A percentile compares a stretch with the other conserved stretches of the same genome.
Evolutionary conservation across 2,329 filamentous ascomycete genomes (phyloP).

Genomic region (Graphilbum sp.): DNA sequence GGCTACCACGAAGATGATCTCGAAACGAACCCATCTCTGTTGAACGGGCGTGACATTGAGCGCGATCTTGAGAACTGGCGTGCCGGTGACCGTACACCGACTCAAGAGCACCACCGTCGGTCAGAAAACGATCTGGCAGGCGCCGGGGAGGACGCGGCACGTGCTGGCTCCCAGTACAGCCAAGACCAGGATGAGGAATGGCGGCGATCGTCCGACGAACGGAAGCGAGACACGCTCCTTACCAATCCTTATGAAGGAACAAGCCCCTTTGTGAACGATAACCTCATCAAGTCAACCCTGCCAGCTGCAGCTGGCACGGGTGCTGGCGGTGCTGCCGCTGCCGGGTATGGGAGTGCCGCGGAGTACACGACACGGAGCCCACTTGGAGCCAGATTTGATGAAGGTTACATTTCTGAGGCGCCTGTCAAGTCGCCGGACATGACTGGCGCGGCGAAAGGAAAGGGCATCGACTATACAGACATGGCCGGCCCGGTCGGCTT

Average conservation of each 20-base stretch:
- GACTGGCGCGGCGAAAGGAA: constrained; percentile 31
- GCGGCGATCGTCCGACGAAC: constrained; percentile 43
- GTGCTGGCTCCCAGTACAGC: constrained; percentile 31
- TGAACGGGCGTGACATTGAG: constrained; percentile 38
- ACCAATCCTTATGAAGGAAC: constrained; percentile 52
- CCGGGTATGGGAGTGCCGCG: constrained; percentile 8
- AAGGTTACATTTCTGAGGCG: constrained; percentile 77
- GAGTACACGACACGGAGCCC: constrained; percentile 39
- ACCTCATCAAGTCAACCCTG: constrained; percentile 20
- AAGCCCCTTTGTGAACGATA: constrained; percentile 41
- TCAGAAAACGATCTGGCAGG: constrained; percentile 32
- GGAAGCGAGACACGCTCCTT: constrained; percentile 48
- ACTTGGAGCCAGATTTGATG: constrained; percentile 49
- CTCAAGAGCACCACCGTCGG: constrained; percentile 17
- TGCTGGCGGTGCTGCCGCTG: constrained; percentile 17
- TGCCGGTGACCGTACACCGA: constrained; percentile 17
- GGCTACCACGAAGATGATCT: constrained; percentile 43
- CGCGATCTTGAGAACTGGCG: constrained; percentile 12
- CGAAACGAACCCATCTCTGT: constrained; percentile 70
- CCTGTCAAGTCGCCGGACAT: constrained; percentile 38
- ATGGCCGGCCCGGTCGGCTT: constrained; percentile 14
- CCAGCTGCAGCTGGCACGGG: constrained; percentile 11
- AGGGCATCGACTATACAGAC: constrained; percentile 37
- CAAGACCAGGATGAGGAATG: constrained; percentile 49
- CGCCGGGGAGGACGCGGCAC: constrained; percentile 33